Base-by-base conservation (phyloP, 2,329 filamentous ascomycete genomes). In the Aspergillus brunneoviolaceus region DNA sequence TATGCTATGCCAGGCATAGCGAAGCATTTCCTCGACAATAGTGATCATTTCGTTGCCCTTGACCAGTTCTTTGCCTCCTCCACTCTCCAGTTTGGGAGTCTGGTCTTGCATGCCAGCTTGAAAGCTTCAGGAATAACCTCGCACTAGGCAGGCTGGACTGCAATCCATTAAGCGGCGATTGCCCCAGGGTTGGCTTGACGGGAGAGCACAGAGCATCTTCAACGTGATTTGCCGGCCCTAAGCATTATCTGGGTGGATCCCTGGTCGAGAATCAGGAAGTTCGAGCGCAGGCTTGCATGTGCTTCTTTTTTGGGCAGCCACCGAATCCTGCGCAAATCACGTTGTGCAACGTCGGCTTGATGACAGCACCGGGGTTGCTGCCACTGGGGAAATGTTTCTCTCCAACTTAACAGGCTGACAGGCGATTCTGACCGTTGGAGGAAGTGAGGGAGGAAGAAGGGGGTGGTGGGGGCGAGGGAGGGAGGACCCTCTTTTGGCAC, bases 291-390 rank as follows among this genome's bases (percentile, higher is more conserved):
- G 57, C 45, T 50, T 57, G 62, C 59, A 60, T 61, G 51, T 57
- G 57, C 53, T 60, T 63, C 59, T 62, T 63, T 60, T 63, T 68
- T 67, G 67, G 66, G 66, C 66, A 68, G 62, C 67, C 62, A 69
- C 62, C 51, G 51, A 62, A 59, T 60, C 39, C 61, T 64, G 64
- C 61, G 62, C 64, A 65, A 64, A 65, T 62, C 64, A 63, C 60
- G 64, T 57, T 23, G 66, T 67, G 66, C 63, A 63, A 67, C 62
- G 58, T 67, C 60, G 60, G 47, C 58, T 49, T 59, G 60, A 54
- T 57, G 58, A 63, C 59, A 59, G 53, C 49, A 62, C 56, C 54
- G 58, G 57, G 27, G 27, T 7, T 27, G 27, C 50, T 52, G 49
- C 58, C 59, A 59, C 59, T 54, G 54, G 42, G 61, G 59, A 61